These are phyloP conservation scores for Coemansia sp. DNA, from an alignment of 192 early-diverging fungal species.

Conservation along the genomic window DNA sequence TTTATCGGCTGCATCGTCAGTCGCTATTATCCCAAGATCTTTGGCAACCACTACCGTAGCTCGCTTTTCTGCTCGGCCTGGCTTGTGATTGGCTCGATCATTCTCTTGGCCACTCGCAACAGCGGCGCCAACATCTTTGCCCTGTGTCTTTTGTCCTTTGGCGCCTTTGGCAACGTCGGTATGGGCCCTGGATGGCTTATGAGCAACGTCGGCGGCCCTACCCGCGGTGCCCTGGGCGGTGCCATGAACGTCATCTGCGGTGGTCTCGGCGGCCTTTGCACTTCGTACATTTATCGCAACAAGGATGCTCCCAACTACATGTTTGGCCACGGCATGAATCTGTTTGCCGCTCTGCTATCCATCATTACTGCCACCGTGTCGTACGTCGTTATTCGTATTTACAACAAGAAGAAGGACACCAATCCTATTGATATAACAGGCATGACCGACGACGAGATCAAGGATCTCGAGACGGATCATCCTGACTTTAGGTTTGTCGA, in stretches of 20 bases:
- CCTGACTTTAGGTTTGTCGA: conserved; percentile 35
- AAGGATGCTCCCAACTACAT: conserved; percentile 45
- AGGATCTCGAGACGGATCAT: conserved; percentile 44
- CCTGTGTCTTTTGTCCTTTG: conserved; percentile 45
- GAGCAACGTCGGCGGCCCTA: conserved; percentile 50
- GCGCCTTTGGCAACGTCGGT: conserved; percentile 41
- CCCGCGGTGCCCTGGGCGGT: conserved; percentile 30
- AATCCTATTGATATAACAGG: conserved; percentile 34
- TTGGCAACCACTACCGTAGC: conserved; percentile 36
- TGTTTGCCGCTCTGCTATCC: conserved; percentile 39
- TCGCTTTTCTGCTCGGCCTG: conserved; percentile 38
- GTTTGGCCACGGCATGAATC: conserved; percentile 50
- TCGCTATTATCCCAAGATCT: conserved; percentile 34
- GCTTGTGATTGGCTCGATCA: conserved; percentile 26
- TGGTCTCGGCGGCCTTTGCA: conserved; percentile 42
- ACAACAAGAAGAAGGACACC: conserved; percentile 36
- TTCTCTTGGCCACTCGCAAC: conserved; percentile 37
- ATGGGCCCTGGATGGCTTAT: conserved; percentile 51
- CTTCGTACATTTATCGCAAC: conserved; percentile 48
- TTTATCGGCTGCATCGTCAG: conserved; percentile 35
- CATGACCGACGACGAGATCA: conserved; percentile 33
- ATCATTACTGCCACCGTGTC: conserved; percentile 26
- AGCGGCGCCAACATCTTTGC: conserved; percentile 47
- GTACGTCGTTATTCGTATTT: conserved; percentile 19
- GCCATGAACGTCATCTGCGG: conserved; percentile 47